phyloP scores from a whole-genome alignment of 108 stramenopile species.

The Poteriospumella lacustris region DNA sequence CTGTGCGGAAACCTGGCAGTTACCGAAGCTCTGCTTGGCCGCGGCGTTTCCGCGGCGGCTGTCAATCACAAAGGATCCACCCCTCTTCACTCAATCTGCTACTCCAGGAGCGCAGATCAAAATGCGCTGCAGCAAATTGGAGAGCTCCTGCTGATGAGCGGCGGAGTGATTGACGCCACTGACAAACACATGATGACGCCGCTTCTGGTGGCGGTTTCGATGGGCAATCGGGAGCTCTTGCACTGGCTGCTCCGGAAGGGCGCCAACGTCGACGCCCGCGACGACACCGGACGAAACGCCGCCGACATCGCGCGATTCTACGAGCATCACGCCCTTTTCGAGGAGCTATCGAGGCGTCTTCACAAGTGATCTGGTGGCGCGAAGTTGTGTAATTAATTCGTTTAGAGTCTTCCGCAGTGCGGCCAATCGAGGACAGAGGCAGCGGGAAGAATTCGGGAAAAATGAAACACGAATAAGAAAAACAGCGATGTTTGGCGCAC shows the following conservation, averaged over 20 bases:
- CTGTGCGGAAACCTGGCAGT: not conserved
- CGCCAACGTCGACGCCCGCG: not conserved
- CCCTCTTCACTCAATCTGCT: not conserved
- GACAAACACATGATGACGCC: not conserved
- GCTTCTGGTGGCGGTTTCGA: not conserved
- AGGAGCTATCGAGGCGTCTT: too few relatives aligned
- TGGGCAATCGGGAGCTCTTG: not conserved
- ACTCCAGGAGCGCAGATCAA: too few relatives aligned
- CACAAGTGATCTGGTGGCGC: too few relatives aligned
- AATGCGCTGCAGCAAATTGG: not conserved
- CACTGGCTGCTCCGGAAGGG: not conserved
- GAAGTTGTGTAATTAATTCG: too few relatives aligned
- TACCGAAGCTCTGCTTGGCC: not conserved
- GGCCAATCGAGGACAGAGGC: too few relatives aligned
- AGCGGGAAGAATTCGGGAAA: too few relatives aligned
- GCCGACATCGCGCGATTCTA: not conserved
- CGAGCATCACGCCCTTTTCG: not conserved
- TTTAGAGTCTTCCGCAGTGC: too few relatives aligned
- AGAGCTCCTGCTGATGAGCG: not conserved
- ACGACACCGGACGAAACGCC: not conserved
- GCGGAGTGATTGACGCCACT: not conserved
- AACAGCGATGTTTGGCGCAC: too few relatives aligned
- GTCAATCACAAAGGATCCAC: constrained; percentile 1
- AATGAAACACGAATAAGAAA: too few relatives aligned
- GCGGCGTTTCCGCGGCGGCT: not conserved